Evolutionary conservation across 306 rosid genomes (phyloP).

Genomic region (Vachellia pachyceras): DNA sequence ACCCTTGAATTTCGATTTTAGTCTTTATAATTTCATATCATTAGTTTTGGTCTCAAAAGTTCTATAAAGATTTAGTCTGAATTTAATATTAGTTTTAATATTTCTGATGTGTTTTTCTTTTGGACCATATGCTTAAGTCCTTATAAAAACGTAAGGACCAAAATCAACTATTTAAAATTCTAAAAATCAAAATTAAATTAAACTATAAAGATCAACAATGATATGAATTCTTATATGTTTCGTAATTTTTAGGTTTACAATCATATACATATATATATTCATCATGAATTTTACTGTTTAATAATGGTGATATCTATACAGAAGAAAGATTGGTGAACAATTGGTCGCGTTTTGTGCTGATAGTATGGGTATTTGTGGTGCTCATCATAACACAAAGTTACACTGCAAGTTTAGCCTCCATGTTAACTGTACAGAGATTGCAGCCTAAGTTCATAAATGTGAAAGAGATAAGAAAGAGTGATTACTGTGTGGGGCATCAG

Average conservation of each 20-base stretch:
- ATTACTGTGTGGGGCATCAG: not conserved
- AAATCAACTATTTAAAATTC: too few relatives aligned
- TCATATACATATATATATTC: not conserved
- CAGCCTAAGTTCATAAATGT: not conserved
- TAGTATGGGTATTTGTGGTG: not conserved
- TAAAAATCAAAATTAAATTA: too few relatives aligned
- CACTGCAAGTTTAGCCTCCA: not conserved
- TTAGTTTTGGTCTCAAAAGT: too few relatives aligned
- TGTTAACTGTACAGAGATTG: not conserved
- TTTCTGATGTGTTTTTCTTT: too few relatives aligned
- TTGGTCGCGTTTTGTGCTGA: constrained; percentile 8
- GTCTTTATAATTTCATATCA: too few relatives aligned
- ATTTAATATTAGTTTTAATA: too few relatives aligned
- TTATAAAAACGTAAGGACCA: too few relatives aligned
- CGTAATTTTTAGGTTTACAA: not conserved
- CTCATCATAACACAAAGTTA: constrained; percentile 8
- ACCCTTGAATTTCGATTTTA: too few relatives aligned
- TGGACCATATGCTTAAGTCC: too few relatives aligned
- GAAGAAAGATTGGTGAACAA: not conserved
- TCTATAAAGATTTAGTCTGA: too few relatives aligned
- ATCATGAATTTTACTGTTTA: not conserved
- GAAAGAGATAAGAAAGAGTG: not conserved
- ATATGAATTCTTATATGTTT: too few relatives aligned
- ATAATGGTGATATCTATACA: not conserved
- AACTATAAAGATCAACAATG: too few relatives aligned